Evolutionary conservation across 495 filamentous ascomycete genomes (phyloP), one percentile per base, ranked within the genome.

Genomic region (Penicillium bialowiezense): DNA sequence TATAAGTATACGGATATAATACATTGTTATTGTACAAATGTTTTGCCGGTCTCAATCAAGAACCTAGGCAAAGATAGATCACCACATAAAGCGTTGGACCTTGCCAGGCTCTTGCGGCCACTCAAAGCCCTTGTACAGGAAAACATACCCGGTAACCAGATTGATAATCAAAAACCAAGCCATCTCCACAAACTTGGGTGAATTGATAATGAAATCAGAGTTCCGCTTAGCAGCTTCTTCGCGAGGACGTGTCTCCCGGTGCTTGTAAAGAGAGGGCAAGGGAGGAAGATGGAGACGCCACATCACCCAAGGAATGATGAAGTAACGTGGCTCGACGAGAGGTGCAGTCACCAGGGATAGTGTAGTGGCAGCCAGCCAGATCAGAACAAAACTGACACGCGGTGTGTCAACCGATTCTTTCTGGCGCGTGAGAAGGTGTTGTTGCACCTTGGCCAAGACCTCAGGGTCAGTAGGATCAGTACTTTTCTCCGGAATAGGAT

Each of bases 51-150:
- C n/a, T 7, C 26, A 28, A 15, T 18, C 9, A 31, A 26, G 14
- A 33, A 18, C 34, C 9, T 17, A 35, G 7, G 12, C 3, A 24
- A n/a, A 23, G 5, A 15, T 12, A 36, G 12, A 55, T 72, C 54
- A 96, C 91, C 91, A 97, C 87, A 97, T 89, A 58, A 97, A 97
- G 50, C 92, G 76, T 74, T 97, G 91, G 49, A 89, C 69, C 57
- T 75, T 84, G 23, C 90, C 90, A 23, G 77, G 81, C 64, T 96
- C 91, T 55, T 87, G 78, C 19, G 73, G 66, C 92, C 92, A 97
- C 54, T 81, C 77, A 63, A 95, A 97, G 1, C 84, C 86, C 62
- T 80, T 75, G 55, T 81, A 81, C 41, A 96, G 60, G 58, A 97
- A 97, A 31, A 95, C 68, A 63, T 87, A 91, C 55, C 89, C 86